Base-by-base conservation (phyloP, 345 rosid genomes). In the Ceriops decandra region DNA sequence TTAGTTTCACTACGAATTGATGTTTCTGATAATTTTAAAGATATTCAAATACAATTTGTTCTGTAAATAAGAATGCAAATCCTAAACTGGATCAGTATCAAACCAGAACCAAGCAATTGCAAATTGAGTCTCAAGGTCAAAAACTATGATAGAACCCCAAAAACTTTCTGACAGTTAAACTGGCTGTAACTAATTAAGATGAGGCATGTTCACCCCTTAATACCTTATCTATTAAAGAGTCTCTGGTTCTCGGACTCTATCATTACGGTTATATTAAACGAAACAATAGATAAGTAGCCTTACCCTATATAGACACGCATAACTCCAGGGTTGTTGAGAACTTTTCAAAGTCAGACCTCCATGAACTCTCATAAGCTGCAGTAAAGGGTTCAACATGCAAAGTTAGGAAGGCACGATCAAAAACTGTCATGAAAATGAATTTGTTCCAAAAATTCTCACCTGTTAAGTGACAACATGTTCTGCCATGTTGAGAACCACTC, bases 321-420 rank as follows among this genome's bases (percentile, higher is more conserved):
- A 75, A 91, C 99, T 82, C 91, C 99, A 52, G 97, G 97, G 72
- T 96, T 91, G 71, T 90, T 91, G 15, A 95, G 79, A 77, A 95
- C 99, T 83, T 91, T 95, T 67, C 99, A 96, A 22, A 95, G 96
- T 91, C 64, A 95, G 76, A 57, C 96, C 97, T 79, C 99, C 99
- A 80, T 95, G 90, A 30, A 95, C 99, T 82, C 98, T 91, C 99
- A 95, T 95, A 62, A 95, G 83, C 99, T 95, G 83, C 62, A 75
- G 65, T 21, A 72, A 31, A 53, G 69, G 64, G 36, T 22, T 6
- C 32, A 71, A 9, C 63, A 46, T 57, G 61, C 57, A 42, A 17
- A 30, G 65, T 69, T 60, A 68, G 16, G 52, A 60, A 19, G 30
- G 28, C 26, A 53, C 75, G 8, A 49, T 26, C n/a, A 7, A 64